These are phyloP conservation scores for Saccharata proteae DNA, from an alignment of 2,329 filamentous ascomycete genomes.

Conservation along the genomic window DNA sequence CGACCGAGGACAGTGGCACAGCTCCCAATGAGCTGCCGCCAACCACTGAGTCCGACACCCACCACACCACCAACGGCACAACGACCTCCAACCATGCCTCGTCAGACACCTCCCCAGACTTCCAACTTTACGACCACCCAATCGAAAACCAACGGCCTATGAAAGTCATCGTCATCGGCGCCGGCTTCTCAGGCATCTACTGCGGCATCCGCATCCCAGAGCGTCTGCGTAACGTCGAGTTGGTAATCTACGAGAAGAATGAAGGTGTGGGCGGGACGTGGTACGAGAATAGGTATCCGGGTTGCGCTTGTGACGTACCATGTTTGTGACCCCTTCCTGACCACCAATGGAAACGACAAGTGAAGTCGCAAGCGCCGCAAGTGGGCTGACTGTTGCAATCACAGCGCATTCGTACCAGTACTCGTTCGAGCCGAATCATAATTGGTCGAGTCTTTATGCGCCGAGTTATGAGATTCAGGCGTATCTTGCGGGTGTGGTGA, in stretches of 20 bases:
- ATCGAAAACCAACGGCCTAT: constrained; percentile 32
- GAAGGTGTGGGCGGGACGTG: constrained; percentile 27
- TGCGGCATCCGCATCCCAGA: constrained; percentile 33
- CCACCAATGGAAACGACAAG: background rate
- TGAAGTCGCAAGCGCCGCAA: background rate
- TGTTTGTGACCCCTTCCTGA: no score
- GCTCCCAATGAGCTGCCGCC: constrained; percentile 7
- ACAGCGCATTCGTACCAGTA: constrained; percentile 31
- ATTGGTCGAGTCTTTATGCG: constrained; percentile 30
- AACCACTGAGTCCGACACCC: constrained; percentile 9
- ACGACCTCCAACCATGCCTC: background rate
- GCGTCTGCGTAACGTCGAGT: constrained; percentile 24
- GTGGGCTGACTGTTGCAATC: background rate
- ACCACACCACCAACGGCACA: constrained; percentile 8
- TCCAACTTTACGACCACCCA: constrained; percentile 23
- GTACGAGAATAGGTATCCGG: constrained; percentile 27
- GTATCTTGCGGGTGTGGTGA: constrained; percentile 22
- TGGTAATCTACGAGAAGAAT: constrained; percentile 34
- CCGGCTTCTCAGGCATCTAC: constrained; percentile 33
- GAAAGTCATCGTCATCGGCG: constrained; percentile 33
- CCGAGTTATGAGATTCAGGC: constrained; percentile 26
- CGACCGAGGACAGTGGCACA: constrained; percentile 5
- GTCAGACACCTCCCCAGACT: constrained; percentile 5
- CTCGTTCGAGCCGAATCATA: constrained; percentile 29
- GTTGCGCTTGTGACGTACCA: constrained; percentile 32